Base-by-base conservation (phyloP, 495 filamentous ascomycete species). In the Penicillium robsamsonii region DNA sequence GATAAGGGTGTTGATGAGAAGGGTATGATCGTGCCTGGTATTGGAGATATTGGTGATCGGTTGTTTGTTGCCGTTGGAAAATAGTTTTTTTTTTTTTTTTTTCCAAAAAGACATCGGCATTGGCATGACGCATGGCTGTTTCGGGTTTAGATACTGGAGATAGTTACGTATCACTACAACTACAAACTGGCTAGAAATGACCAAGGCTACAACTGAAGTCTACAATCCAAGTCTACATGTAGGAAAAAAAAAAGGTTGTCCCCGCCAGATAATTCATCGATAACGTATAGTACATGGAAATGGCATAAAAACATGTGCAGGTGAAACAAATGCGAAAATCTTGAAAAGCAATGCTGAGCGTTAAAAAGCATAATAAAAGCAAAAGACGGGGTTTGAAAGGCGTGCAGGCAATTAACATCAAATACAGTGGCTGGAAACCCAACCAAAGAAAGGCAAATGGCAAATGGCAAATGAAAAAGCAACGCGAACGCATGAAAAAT, bases 31-130 rank as follows among this genome's bases (percentile, higher is more conserved):
- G 89, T 85, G 71, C 93, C 93, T 3, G 93, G 93, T 0, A 65
- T 96, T 59, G 91, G 91, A 1, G 92, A 96, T 80, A 88, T 96
- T 58, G 93, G 93, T 6, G 93, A 97, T 77, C 77, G 93, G 53
- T 74, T 97, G 70, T 97, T 93, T 77, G 81, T 96, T 73, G 96
- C 93, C 0, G 84, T 93, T 74, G 93, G 93, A 27, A 97, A 97
- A 73, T 96, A 82, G 56, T 40, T 13, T 53, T 31, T 15, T 17
- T n/a, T 4, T 40, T 13, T 53, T 31, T 22, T n/a, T n/a, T n/a
- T n/a, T n/a, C n/a, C n/a, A n/a, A n/a, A n/a, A n/a, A n/a, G n/a
- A n/a, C n/a, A 29, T n/a, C 8, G 8, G 42, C 42, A 44, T 12
- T 25, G 10, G 37, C 15, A n/a, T 38, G 5, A 13, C 9, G 5